phyloP scores from a whole-genome alignment of 768 basidiomycete genomes.

The Lyophyllum shimeji region DNA sequence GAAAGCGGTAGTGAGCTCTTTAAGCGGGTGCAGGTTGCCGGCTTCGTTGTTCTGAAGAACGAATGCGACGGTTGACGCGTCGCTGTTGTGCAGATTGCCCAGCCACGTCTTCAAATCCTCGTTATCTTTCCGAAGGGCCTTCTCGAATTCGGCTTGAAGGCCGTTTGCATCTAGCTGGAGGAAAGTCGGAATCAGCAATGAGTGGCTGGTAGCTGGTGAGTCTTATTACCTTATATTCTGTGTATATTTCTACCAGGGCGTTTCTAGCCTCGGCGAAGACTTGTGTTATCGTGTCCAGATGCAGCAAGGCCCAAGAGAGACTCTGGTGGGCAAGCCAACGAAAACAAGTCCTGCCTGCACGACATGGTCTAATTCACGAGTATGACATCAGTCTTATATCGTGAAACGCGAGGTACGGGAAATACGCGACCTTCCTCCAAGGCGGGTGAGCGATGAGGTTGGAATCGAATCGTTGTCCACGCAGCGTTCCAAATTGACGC shows the following conservation, averaged over 20 bases:
- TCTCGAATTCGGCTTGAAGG: conserved; percentile 9
- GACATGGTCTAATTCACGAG: conserved; percentile 1
- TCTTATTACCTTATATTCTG: conserved; percentile 8
- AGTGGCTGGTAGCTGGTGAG: not conserved
- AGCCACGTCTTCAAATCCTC: conserved; percentile 8
- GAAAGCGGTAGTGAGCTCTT: conserved; percentile 17
- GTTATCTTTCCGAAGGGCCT: conserved; percentile 10
- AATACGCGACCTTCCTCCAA: conserved; percentile 2
- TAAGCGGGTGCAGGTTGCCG: conserved; percentile 10
- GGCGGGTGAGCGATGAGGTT: not conserved
- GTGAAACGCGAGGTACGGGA: not conserved
- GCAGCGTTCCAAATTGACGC: not conserved
- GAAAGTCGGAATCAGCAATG: not conserved
- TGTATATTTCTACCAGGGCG: conserved; percentile 5
- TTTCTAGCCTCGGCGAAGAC: conserved; percentile 2
- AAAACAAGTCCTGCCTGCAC: conserved; percentile 8
- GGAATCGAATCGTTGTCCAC: not conserved
- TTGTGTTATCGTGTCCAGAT: not conserved
- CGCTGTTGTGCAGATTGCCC: not conserved
- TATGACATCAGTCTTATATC: conserved; percentile 14
- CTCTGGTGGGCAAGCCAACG: conserved; percentile 10
- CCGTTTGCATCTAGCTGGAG: conserved; percentile 8
- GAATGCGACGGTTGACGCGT: conserved; percentile 6
- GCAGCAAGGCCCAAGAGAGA: conserved; percentile 14
- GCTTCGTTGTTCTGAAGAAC: conserved; percentile 9